A percentile compares a stretch with the other conserved stretches of the same genome.
phyloP scores from a whole-genome alignment of 148 eudicot genomes.

The Rhododendron simsii region DNA sequence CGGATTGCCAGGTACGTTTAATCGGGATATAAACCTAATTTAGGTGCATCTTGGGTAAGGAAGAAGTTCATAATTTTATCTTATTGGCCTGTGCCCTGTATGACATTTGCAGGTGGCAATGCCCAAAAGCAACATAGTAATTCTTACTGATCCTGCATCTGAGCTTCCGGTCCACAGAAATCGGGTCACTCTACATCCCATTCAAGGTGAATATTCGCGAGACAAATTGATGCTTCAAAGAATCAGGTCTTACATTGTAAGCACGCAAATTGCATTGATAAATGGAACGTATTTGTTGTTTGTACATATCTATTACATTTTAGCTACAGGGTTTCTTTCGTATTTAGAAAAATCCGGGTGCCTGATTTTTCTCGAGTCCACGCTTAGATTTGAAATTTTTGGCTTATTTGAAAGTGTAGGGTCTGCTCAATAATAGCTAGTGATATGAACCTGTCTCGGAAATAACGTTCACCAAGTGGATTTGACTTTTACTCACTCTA shows the following conservation, averaged over 20 bases:
- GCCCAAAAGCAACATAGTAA: slow-evolving; percentile 63
- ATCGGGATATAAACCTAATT: background rate
- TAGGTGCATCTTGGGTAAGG: background rate
- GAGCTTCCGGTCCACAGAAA: slow-evolving; percentile 56
- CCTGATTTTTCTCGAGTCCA: background rate
- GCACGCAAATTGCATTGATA: slow-evolving; percentile 35
- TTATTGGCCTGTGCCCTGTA: background rate
- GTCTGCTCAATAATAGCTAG: background rate
- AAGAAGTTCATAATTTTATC: background rate
- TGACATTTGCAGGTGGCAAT: slow-evolving; percentile 54
- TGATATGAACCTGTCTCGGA: background rate
- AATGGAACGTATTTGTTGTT: slow-evolving; percentile 12
- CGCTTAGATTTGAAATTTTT: background rate
- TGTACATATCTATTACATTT: background rate
- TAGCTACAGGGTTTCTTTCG: background rate
- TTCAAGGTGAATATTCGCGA: slow-evolving; percentile 94
- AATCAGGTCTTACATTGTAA: slow-evolving; percentile 99
- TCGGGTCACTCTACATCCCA: slow-evolving; percentile 55
- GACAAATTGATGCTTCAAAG: slow-evolving; percentile 99
- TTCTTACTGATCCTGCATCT: slow-evolving; percentile 85
- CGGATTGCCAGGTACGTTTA: background rate
- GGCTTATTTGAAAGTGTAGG: background rate
- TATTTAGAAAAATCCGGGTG: background rate
- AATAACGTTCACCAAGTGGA: background rate
- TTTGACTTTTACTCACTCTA: background rate